phyloP scores from a whole-genome alignment of 306 rosid genomes.

The Rosa persica region DNA sequence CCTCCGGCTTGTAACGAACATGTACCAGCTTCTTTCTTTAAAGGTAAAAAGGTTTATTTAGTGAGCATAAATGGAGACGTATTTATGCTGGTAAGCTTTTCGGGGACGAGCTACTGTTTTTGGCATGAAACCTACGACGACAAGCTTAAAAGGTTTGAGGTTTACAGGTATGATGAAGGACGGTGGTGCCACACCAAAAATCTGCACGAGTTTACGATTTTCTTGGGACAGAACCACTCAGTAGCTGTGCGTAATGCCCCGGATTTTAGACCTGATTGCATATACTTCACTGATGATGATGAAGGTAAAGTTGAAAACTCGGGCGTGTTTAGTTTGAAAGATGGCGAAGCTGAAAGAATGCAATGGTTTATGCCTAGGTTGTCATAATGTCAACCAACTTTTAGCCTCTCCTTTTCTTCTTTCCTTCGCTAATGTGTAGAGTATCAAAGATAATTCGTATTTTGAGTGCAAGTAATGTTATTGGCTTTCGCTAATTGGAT shows the following conservation, averaged over 20 bases:
- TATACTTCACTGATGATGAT: slow-evolving; percentile 8
- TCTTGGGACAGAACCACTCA: slow-evolving; percentile 8
- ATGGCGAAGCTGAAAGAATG: background rate
- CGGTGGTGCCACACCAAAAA: background rate
- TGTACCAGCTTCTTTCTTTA: background rate
- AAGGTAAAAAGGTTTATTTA: background rate
- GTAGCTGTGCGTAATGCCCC: background rate
- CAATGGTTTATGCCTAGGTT: background rate
- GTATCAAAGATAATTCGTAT: too few species aligned
- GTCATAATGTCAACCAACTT: too few species aligned
- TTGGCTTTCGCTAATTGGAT: background rate
- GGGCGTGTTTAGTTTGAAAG: slow-evolving; percentile 9
- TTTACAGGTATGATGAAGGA: slow-evolving; percentile 2
- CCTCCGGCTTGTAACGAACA: background rate
- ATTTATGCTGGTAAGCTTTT: background rate
- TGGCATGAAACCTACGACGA: background rate
- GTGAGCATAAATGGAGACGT: background rate
- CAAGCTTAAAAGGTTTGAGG: background rate
- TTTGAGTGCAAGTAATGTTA: background rate
- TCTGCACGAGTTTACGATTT: background rate
- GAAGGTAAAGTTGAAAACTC: background rate
- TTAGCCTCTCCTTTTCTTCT: too few species aligned
- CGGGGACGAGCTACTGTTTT: background rate
- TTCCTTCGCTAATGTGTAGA: too few species aligned
- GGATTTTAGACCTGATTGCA: background rate